A percentile compares a stretch with the other conserved stretches of the same genome.
Conservation (phyloP, 768 basidiomycete species). For the Leucocoprinus leucothites region DNA sequence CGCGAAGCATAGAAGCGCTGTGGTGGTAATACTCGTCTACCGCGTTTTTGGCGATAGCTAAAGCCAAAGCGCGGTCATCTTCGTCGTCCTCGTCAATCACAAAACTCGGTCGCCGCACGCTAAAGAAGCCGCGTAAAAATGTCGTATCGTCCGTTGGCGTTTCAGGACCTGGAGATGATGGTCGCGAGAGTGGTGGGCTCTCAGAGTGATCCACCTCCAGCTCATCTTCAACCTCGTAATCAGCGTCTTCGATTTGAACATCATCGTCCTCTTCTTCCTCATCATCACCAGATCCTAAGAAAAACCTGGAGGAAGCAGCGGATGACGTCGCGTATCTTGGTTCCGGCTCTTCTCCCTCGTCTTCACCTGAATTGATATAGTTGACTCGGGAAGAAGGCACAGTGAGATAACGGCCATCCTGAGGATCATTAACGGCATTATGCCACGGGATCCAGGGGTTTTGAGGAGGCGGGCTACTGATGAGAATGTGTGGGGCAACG, state of each 20-base stretch:
- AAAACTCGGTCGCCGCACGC: conserved; percentile 5
- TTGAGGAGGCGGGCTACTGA: conserved; percentile 36
- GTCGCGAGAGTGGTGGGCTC: conserved; percentile 14
- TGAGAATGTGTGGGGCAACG: conserved; percentile 42
- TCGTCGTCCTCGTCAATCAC: conserved; percentile 18
- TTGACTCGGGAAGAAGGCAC: conserved; percentile 24
- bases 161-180: conserved; percentile 17
- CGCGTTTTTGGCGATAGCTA: conserved; percentile 11
- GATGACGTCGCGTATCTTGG: neutral
- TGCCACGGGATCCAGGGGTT: conserved; percentile 34
- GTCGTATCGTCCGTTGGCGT: conserved; percentile 19
- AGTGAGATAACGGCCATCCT: conserved; percentile 34
- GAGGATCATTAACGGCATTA: conserved; percentile 32
- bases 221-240: conserved; percentile 19
- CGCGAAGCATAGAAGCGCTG: conserved; percentile 4
- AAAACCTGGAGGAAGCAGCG: conserved; percentile 3
- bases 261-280: conserved; percentile 14
- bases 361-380: conserved; percentile 20
- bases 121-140: conserved; percentile 1
- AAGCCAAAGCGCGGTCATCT: conserved; percentile 14
- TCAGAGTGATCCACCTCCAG: conserved; percentile 7
- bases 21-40: conserved; percentile 7
- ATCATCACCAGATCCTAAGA: conserved; percentile 11
- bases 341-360: conserved; percentile 1
- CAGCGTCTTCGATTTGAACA: conserved; percentile 10